Base-by-base conservation (phyloP, 345 rosid genomes). In the Pseudoturritis turrita region DNA sequence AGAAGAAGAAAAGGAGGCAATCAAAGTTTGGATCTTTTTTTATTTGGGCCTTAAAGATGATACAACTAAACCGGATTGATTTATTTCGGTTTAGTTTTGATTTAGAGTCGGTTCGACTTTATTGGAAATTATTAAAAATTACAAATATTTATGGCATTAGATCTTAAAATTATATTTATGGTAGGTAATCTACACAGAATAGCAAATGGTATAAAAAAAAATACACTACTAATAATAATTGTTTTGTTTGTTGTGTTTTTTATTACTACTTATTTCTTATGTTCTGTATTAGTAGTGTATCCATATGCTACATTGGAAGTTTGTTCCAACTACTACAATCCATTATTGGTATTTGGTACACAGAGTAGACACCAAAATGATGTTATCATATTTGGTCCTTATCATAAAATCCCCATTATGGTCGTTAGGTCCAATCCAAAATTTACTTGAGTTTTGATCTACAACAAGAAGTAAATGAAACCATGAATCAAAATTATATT, bases 341-440 rank as follows among this genome's bases (percentile, higher is more conserved):
- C 58, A 58, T 58, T 46, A 70, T 70, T 58, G 73, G 65, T 58
- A 58, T 56, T 44, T 56, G 55, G 55, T 68, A n/a, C 46, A 29
- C 22, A 49, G 19, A 35, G 66, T 46, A 59, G 40, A 29, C 28
- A 71, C 51, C 51, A 71, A 11, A 50, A 39, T 71, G 15, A 40
- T 61, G 52, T 33, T 15, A 40, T 41, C 76, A 18, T 47, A 21
- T 47, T 11, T 70, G 58, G 40, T 58, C 59, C 18, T 35, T 65
- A 59, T 41, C 45, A 41, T 9, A 19, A 17, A 21, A 35, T 65
- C 35, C 10, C 36, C 70, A 61, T 21, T 33, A 22, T 43, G 44
- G 59, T 72, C 31, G 39, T 60, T 33, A 25, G 46, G 62, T 62
- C 46, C 70, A 41, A 62, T 62, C 46, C 70, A 41, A 62, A 7